A percentile compares a stretch with the other conserved stretches of the same genome.
Conservation (phyloP, 129 eudicot species). For the Mikania micrantha region DNA sequence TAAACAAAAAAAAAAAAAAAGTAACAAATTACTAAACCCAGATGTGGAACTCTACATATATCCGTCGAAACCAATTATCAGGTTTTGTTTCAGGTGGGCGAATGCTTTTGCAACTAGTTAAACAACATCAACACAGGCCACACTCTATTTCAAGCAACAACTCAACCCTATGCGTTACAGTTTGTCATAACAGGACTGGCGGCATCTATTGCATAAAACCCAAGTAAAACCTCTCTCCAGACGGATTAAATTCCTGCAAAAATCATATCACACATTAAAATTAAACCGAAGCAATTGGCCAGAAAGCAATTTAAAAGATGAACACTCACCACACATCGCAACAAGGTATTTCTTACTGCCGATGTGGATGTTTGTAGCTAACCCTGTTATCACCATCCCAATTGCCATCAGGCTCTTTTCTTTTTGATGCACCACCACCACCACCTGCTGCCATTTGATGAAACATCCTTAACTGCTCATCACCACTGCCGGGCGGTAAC, state of each 20-base stretch:
- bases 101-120: conserved; percentile 25
- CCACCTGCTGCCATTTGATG: conserved; percentile 40
- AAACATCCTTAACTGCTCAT: conserved; percentile 62
- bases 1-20: conserved; percentile 10
- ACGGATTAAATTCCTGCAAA: conserved; percentile 14
- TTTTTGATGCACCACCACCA: conserved; percentile 45
- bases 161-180: conserved; percentile 21
- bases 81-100: conserved; percentile 21
- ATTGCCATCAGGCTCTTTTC: conserved; percentile 88
- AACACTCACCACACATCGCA: conserved; percentile 23
- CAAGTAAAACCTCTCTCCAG: no score
- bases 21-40: conserved; percentile 29
- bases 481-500: conserved; percentile 45
- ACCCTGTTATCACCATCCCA: conserved; percentile 60
- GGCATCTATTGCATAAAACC: neutral
- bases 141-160: conserved; percentile 24
- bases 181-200: conserved; percentile 6
- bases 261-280: neutral
- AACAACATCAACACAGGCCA: conserved; percentile 22
- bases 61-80: conserved; percentile 17
- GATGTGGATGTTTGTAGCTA: conserved; percentile 53
- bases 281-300: neutral
- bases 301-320: neutral
- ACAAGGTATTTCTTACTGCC: conserved; percentile 45
- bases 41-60: conserved; percentile 26